Evolutionary conservation across 805 yeast species (phyloP).

Genomic region (Lipomyces sp.): DNA sequence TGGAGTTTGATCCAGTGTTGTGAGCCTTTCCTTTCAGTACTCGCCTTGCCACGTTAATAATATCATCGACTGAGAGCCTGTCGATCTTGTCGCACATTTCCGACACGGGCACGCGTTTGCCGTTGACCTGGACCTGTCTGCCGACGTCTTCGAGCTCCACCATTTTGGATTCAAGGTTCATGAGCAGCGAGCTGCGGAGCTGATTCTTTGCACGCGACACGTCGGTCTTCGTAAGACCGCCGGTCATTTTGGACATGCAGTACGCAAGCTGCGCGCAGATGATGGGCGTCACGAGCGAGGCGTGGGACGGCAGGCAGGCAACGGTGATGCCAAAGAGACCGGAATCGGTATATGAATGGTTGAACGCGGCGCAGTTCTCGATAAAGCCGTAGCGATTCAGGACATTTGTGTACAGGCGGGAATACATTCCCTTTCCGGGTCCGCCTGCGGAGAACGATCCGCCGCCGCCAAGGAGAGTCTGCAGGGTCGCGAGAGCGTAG

Average conservation of each 20-base stretch:
- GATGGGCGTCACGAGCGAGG: constrained; percentile 76
- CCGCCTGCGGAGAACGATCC: constrained; percentile 98
- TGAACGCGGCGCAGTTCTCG: constrained; percentile 83
- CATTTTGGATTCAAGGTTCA: constrained; percentile 89
- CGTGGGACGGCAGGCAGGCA: constrained; percentile 81
- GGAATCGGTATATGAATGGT: constrained; percentile 84
- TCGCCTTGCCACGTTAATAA: constrained; percentile 68
- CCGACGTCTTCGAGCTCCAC: constrained; percentile 96
- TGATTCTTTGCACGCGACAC: constrained; percentile 90
- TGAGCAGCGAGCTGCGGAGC: constrained; percentile 76
- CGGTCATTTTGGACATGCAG: constrained; percentile 21
- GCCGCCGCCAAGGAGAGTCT: constrained; percentile 91
- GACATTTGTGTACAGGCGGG: constrained; percentile 86
- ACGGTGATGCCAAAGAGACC: constrained; percentile 89
- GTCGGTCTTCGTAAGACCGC: constrained; percentile 63
- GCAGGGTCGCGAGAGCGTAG: constrained; percentile 85
- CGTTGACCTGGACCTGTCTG: constrained; percentile 77
- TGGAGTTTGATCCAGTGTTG: constrained; percentile 49
- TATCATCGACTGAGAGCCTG: constrained; percentile 59
- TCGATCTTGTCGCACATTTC: constrained; percentile 84
- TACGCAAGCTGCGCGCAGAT: constrained; percentile 61
- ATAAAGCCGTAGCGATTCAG: constrained; percentile 87
- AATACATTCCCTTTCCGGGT: constrained; percentile 98
- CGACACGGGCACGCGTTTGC: constrained; percentile 64
- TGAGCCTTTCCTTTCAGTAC: constrained; percentile 65